A percentile compares a stretch with the other conserved stretches of the same genome.
These are phyloP conservation scores for Talaromyces marneffei DNA, from an alignment of 2,329 filamentous ascomycete genomes.

Conservation along the genomic window DNA sequence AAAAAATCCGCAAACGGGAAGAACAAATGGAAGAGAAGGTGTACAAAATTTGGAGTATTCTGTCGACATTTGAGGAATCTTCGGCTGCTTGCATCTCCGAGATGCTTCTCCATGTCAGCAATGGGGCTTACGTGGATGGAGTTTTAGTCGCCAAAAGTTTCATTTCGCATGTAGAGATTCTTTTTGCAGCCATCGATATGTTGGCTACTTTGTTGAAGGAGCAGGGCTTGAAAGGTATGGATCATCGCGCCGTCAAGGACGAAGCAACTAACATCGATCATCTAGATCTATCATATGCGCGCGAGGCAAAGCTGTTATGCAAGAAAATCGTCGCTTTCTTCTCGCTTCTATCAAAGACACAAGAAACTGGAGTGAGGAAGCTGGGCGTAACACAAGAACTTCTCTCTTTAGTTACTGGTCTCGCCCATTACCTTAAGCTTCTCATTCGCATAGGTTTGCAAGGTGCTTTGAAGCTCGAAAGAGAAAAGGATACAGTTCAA, in stretches of 20 bases:
- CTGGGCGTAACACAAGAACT: constrained; percentile 95
- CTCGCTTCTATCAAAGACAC: constrained; percentile 85
- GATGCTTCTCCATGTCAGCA: constrained; percentile 97
- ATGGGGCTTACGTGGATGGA: constrained; percentile 91
- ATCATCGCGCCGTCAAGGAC: not conserved
- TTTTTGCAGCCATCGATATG: constrained; percentile 82
- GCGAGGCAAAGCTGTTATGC: constrained; percentile 97
- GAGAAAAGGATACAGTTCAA: constrained; percentile 67
- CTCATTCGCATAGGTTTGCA: constrained; percentile 95
- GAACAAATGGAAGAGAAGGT: constrained; percentile 97
- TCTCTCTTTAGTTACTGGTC: constrained; percentile 90
- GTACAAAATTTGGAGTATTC: constrained; percentile 94
- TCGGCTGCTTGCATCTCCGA: constrained; percentile 97
- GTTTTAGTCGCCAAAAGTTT: constrained; percentile 93
- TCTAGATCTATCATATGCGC: constrained; percentile 76
- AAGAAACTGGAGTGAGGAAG: constrained; percentile 82
- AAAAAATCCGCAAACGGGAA: constrained; percentile 74
- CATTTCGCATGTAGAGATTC: constrained; percentile 88
- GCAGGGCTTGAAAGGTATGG: constrained; percentile 68
- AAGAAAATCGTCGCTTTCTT: constrained; percentile 99
- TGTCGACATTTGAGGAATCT: constrained; percentile 95
- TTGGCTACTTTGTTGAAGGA: constrained; percentile 67
- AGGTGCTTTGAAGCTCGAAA: constrained; percentile 83
- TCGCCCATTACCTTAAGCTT: constrained; percentile 95
- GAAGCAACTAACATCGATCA: constrained; percentile 20